phyloP scores from a whole-genome alignment of 306 rosid species.

The Cicer chorassanicum region DNA sequence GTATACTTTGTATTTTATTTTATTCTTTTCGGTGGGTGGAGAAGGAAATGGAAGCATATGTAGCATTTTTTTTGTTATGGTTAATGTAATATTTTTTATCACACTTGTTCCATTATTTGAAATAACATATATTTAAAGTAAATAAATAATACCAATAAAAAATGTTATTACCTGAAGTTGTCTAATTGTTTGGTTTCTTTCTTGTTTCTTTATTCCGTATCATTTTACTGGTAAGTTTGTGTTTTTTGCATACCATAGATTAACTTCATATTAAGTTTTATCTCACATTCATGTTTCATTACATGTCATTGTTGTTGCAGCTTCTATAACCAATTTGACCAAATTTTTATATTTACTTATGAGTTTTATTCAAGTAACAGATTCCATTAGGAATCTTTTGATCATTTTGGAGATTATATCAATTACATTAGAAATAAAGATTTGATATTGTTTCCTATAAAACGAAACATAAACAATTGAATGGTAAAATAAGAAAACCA shows the following conservation, averaged over 20 bases:
- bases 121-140: slow-evolving; percentile 33
- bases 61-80: slow-evolving; percentile 29
- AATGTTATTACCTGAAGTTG: background rate
- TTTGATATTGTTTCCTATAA: background rate
- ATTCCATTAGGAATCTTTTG: too few relatives aligned
- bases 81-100: slow-evolving; percentile 32
- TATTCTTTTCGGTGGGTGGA: slow-evolving; percentile 8
- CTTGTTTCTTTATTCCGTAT: background rate
- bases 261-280: too few relatives aligned
- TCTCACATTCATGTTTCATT: too few relatives aligned
- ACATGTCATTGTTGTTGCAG: background rate
- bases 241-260: too few relatives aligned
- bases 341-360: background rate
- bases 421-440: background rate
- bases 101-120: slow-evolving; percentile 29
- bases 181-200: background rate
- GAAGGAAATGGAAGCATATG: slow-evolving; percentile 37
- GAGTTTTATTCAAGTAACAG: background rate
- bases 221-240: background rate
- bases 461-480: background rate
- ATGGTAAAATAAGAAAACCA: slow-evolving; percentile 1
- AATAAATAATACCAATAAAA: slow-evolving; percentile 50
- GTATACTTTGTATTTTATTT: slow-evolving; percentile 29
- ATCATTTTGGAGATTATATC: too few relatives aligned
- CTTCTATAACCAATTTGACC: background rate